Conservation (phyloP, 306 rosid species). For the Vigna hirtella region DNA sequence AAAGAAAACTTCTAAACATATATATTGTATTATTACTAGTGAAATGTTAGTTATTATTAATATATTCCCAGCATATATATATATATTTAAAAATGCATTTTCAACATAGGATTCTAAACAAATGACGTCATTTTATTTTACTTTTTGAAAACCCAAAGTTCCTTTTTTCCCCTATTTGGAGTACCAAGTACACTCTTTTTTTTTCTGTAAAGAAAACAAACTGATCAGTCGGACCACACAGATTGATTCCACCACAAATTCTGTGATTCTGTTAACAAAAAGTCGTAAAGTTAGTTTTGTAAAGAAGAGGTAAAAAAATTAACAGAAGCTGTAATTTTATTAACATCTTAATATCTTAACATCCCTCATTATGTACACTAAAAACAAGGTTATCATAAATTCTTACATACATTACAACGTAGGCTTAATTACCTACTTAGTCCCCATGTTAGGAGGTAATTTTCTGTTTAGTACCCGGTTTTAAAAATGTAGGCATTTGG, state of each 20-base stretch:
- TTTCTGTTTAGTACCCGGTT: too few relatives aligned
- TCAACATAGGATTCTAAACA: conserved; percentile 4
- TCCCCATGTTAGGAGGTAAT: too few relatives aligned
- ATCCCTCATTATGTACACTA: too few relatives aligned
- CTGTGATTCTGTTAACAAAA: neutral
- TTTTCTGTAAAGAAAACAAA: neutral
- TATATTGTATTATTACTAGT: neutral
- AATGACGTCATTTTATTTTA: neutral
- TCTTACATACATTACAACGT: too few relatives aligned
- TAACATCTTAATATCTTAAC: too few relatives aligned
- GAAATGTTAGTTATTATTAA: neutral
- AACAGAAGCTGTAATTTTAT: too few relatives aligned
- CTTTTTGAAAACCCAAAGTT: neutral
- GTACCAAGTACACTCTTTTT: neutral
- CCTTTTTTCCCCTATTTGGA: neutral
- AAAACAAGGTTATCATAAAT: too few relatives aligned
- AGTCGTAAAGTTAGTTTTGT: too few relatives aligned
- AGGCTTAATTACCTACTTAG: too few relatives aligned
- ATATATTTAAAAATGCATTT: neutral
- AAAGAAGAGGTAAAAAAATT: neutral
- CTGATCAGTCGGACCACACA: neutral
- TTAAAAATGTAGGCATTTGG: too few relatives aligned
- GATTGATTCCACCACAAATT: neutral
- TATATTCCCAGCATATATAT: too few relatives aligned
- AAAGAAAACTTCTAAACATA: too few relatives aligned